Evolutionary conservation across 441 rosid species (phyloP), one percentile per base, ranked within the genome.

Genomic region (Gossypium schwendimanii): DNA sequence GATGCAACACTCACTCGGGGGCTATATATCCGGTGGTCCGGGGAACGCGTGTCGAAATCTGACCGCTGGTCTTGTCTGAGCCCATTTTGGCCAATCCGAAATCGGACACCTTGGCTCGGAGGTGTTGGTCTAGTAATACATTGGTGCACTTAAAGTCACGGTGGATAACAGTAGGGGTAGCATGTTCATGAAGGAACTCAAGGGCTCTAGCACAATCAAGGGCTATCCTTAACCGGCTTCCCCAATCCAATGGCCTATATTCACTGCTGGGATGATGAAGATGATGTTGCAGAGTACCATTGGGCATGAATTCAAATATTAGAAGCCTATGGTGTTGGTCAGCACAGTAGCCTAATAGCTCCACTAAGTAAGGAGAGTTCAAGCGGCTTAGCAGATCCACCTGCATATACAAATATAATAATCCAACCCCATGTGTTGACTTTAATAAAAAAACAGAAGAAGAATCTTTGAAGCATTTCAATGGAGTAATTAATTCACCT

Each of bases 321-420:
- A 94, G 80, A 59, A 94, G 82, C 73, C 98, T 88, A 55, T 94
- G 96, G 75, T 84, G 73, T 73, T 87, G 92, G 82, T 94, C 98
- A 39, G 98, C 98, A 82, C 98, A 94, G 52, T 94, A 94, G 72
- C 98, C 97, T 44, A 91, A 83, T 53, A 94, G 84, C 73, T 91
- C 92, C 78, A 90, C 96, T 77, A 94, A 76, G 75, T 88, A 86
- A 44, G 94, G 94, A 50, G 92, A 91, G 44, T 87, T 91, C 78
- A 90, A 80, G 70, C 92, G 86, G 81, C 97, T 87, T n/a, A 94
- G 80, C 50, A 94, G 85, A 82, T 94, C 98, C 61, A 94, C 97
- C 98, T 93, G 85, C 81, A 83, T 20, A 68, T 21, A 23, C 4
- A 3, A 60, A 44, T 3, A 11, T 60, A 69, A 65, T 71, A 36